Conservation (phyloP, 371 early-diverging fungal genomes). For the Mortierella sp. region DNA sequence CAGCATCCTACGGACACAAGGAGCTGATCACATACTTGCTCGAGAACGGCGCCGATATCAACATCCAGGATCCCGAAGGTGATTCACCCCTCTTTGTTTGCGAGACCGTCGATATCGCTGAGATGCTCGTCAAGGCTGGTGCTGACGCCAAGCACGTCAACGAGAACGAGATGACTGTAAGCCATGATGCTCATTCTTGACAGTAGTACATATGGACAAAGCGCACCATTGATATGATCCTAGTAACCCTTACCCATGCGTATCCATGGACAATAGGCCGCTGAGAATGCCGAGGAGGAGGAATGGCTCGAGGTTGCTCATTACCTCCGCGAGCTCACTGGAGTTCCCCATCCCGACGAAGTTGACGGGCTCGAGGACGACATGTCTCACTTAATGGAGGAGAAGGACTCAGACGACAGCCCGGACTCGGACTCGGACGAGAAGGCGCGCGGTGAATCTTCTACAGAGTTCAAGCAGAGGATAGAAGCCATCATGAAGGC, state of each 20-base stretch:
- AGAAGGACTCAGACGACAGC: constrained; percentile 9
- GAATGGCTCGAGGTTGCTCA: constrained; percentile 51
- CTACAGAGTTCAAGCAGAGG: constrained; percentile 34
- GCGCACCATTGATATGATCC: not conserved
- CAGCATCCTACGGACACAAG: constrained; percentile 75
- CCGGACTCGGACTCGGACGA: constrained; percentile 13
- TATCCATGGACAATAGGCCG: constrained; percentile 22
- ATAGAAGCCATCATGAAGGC: constrained; percentile 52
- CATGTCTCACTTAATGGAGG: constrained; percentile 43
- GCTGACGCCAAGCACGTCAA: constrained; percentile 71
- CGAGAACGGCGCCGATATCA: constrained; percentile 70
- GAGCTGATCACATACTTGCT: constrained; percentile 70
- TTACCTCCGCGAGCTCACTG: constrained; percentile 48
- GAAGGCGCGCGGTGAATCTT: not conserved
- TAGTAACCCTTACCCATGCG: not conserved
- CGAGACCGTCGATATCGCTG: constrained; percentile 81
- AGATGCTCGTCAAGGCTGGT: constrained; percentile 77
- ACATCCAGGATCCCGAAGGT: constrained; percentile 83
- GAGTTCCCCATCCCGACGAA: constrained; percentile 51
- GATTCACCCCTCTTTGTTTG: constrained; percentile 91
- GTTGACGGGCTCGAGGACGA: constrained; percentile 30
- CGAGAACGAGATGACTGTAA: constrained; percentile 41
- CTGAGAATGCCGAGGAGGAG: constrained; percentile 50
- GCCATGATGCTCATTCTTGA: not conserved
- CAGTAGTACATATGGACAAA: too few species aligned